phyloP scores from a whole-genome alignment of 441 rosid species.

The Populus trichocarpa region DNA sequence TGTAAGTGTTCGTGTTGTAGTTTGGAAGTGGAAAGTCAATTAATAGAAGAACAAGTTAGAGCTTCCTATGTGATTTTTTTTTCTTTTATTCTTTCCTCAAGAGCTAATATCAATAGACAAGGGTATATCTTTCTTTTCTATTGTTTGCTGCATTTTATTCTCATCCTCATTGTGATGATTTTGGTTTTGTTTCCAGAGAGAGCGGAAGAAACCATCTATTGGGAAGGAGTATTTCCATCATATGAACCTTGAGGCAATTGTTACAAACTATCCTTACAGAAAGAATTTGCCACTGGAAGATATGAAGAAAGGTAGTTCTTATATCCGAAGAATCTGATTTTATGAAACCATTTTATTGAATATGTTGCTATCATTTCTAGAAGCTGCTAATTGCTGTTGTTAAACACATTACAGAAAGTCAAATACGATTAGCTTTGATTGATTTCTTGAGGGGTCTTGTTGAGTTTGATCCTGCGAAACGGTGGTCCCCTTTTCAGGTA shows the following conservation, averaged over 20 bases:
- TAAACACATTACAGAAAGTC: slow-evolving; percentile 61
- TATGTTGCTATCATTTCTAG: slow-evolving; percentile 14
- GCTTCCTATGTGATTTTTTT: not conserved
- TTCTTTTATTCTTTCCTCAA: not conserved
- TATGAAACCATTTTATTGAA: not conserved
- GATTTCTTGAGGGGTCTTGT: slow-evolving; percentile 99
- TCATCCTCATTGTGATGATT: slow-evolving; percentile 17
- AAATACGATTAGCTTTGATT: slow-evolving; percentile 81
- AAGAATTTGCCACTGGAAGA: slow-evolving; percentile 80
- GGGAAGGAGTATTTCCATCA: slow-evolving; percentile 97
- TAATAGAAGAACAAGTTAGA: not conserved
- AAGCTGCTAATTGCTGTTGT: slow-evolving; percentile 15
- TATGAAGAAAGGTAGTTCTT: slow-evolving; percentile 62
- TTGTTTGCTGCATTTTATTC: not conserved
- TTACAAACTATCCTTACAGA: slow-evolving; percentile 80
- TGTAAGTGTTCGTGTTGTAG: slow-evolving; percentile 52
- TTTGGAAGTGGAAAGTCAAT: slow-evolving; percentile 9
- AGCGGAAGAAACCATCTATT: slow-evolving; percentile 75
- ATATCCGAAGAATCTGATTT: slow-evolving; percentile 1
- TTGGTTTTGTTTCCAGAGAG: slow-evolving; percentile 60
- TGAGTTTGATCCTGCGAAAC: slow-evolving; percentile 97
- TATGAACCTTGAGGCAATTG: slow-evolving; percentile 94
- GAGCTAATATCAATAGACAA: not conserved
- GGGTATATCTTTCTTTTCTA: not conserved
- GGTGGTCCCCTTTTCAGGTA: slow-evolving; percentile 99